phyloP scores from a whole-genome alignment of 352 stramenopile genomes.

The Phytophthora pluvialis region DNA sequence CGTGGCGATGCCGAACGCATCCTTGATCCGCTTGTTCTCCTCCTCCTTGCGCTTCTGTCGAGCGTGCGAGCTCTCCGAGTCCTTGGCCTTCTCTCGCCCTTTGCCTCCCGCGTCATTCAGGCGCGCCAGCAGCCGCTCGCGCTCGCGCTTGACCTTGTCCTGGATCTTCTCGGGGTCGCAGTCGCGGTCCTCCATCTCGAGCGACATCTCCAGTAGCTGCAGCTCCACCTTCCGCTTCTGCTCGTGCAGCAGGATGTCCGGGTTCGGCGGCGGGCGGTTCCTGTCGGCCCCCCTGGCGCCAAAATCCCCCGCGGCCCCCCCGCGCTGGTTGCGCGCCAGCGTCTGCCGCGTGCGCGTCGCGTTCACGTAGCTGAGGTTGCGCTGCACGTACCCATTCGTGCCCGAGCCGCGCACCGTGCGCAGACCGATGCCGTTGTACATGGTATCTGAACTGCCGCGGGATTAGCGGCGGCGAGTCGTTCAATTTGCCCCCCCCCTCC shows the following conservation, averaged over 20 bases:
- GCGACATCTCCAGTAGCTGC: constrained; percentile 76
- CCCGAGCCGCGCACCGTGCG: constrained; percentile 84
- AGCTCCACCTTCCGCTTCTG: constrained; percentile 83
- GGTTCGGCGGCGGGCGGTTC: constrained; percentile 51
- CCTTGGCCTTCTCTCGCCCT: constrained; percentile 18
- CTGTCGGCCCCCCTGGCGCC: constrained; percentile 21
- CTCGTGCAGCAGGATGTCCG: constrained; percentile 85
- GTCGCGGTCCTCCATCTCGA: constrained; percentile 80
- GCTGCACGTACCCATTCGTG: constrained; percentile 91
- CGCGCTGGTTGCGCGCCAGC: constrained; percentile 53
- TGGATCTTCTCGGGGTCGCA: constrained; percentile 75
- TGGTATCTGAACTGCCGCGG: constrained; percentile 17
- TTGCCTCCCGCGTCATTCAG: constrained; percentile 19
- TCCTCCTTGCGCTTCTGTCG: constrained; percentile 69
- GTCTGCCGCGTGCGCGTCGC: constrained; percentile 70
- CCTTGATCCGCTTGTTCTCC: constrained; percentile 69
- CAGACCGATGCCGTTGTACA: constrained; percentile 93
- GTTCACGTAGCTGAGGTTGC: constrained; percentile 84
- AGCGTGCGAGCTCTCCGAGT: constrained; percentile 57
- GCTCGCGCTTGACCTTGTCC: constrained; percentile 62
- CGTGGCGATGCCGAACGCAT: constrained; percentile 72
- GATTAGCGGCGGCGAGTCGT: constrained; percentile 4
- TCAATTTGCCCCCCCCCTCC: background rate
- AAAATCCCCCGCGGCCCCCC: constrained; percentile 20
- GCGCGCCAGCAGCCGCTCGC: constrained; percentile 55